A percentile compares a stretch with the other conserved stretches of the same genome.
These are phyloP conservation scores for Acmispon strigosus DNA, from an alignment of 306 rosid species.

Conservation along the genomic window DNA sequence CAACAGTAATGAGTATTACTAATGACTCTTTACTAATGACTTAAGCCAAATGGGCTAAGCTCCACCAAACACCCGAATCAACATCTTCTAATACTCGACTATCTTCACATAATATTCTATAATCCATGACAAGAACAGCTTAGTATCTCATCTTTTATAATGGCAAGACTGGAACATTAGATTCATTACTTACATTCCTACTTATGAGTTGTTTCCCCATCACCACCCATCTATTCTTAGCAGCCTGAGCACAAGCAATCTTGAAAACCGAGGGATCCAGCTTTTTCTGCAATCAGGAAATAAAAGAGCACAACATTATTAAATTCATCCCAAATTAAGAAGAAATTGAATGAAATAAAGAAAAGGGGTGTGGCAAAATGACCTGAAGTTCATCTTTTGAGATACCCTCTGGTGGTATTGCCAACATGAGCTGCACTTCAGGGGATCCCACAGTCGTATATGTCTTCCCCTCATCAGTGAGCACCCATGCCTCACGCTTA, in stretches of 20 bases:
- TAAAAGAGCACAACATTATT: neutral
- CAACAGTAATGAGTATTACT: too few species aligned
- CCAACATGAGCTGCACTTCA: slow-evolving; percentile 60
- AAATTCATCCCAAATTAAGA: neutral
- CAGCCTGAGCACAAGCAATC: slow-evolving; percentile 81
- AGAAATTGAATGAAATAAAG: neutral
- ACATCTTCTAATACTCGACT: neutral
- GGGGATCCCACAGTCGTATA: slow-evolving; percentile 75
- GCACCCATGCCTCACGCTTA: slow-evolving; percentile 65
- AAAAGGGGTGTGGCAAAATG: neutral
- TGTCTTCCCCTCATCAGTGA: slow-evolving; percentile 64
- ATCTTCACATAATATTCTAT: neutral
- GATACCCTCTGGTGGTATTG: slow-evolving; percentile 78
- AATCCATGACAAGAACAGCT: too few species aligned
- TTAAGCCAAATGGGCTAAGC: too few species aligned
- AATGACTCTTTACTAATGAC: too few species aligned
- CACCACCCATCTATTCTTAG: slow-evolving; percentile 80
- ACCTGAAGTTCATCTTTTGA: slow-evolving; percentile 67
- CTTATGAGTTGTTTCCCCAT: slow-evolving; percentile 68
- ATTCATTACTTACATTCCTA: slow-evolving; percentile 44
- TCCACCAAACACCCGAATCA: neutral
- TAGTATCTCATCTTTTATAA: too few species aligned
- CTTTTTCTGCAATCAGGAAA: slow-evolving; percentile 51
- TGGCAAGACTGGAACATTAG: too few species aligned
- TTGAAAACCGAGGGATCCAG: slow-evolving; percentile 50